Conservation (phyloP, 805 yeast species). For the Sugiyamaella floridensis region DNA sequence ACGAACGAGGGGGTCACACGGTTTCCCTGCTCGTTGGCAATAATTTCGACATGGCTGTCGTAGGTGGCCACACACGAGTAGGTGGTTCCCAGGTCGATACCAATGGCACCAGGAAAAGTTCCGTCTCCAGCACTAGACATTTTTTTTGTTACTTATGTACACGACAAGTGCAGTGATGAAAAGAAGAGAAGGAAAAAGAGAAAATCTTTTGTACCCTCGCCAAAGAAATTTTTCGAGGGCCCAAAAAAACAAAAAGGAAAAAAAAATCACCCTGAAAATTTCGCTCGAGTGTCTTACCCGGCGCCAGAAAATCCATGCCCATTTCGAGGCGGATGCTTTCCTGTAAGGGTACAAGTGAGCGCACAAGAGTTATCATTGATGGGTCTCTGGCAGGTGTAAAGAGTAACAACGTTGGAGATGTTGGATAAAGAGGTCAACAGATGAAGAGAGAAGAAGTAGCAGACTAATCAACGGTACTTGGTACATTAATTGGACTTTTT, state of each 20-base stretch:
- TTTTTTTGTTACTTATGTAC: conserved; percentile 12
- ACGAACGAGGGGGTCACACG: conserved; percentile 96
- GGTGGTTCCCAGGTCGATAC: conserved; percentile 97
- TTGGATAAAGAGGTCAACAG: too few species aligned
- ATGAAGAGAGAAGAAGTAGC: too few species aligned
- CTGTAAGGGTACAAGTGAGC: too few species aligned
- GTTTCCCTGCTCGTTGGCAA: conserved; percentile 98
- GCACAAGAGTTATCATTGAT: too few species aligned
- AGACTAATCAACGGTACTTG: too few species aligned
- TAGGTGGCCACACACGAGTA: conserved; percentile 96
- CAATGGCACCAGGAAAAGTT: conserved; percentile 98
- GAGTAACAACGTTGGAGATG: too few species aligned
- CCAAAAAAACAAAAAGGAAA: neutral
- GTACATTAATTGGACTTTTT: too few species aligned
- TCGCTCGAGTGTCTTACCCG: neutral
- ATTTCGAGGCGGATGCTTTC: too few species aligned
- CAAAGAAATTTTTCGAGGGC: neutral
- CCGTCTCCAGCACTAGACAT: conserved; percentile 57
- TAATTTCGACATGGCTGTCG: conserved; percentile 89
- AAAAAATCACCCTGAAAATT: neutral
- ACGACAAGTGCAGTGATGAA: neutral
- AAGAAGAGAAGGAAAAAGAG: neutral
- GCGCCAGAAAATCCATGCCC: too few species aligned
- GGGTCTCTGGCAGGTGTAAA: too few species aligned
- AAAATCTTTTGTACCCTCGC: neutral